Base-by-base conservation (phyloP, 2,329 filamentous ascomycete species). In the Fusarium sororula region DNA sequence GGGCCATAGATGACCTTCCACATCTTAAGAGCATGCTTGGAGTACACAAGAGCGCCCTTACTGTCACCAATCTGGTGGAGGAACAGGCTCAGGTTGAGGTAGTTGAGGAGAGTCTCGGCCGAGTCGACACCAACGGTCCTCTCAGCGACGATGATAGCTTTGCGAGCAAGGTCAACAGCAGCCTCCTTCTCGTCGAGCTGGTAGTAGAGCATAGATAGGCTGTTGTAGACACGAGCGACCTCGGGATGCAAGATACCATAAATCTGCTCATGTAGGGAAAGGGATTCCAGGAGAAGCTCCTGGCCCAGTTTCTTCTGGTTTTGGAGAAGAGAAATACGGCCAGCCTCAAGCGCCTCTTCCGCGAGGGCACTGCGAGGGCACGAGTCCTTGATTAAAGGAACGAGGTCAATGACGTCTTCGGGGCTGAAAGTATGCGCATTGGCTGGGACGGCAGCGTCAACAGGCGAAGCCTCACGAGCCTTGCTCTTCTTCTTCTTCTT, bases 1-100 rank as follows among this genome's bases (percentile, higher is more conserved):
- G 92, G 87, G 38, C 96, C 96, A 81, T 98, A 99, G 78, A 98
- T 96, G 78, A 98, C 90, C 87, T 98, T 98, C 96, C 96, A 98
- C 72, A 99, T 87, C 81, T 96, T 92, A 75, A 99, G 89, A 12
- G 96, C 96, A 82, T 99, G 96, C 81, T 94, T 94, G 74, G 97
- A 93, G 81, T 97, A 98, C 18, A 90, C 88, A 63, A 99, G 87
- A n/a, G 96, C 96, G 67, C 90, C 89, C 83, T 92, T 93, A 80
- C 95, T 98, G 81, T 98, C 96, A 74, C 95, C 95, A 56, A 91
- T 92, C 69, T 95, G 94, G 83, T 99, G 96, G 80, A 98, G 91
- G 82, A 98, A 98, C 57, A 99, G 86, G 79, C 93, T 96, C 64
- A 99, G 88, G 85, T 99, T 99, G 74, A 99, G 91, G 84, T 99